Percentiles rank a stretch among this genome's conserved stretches.
phyloP scores from a whole-genome alignment of 2,329 filamentous ascomycete species.

The Hypoxylon sp. region DNA sequence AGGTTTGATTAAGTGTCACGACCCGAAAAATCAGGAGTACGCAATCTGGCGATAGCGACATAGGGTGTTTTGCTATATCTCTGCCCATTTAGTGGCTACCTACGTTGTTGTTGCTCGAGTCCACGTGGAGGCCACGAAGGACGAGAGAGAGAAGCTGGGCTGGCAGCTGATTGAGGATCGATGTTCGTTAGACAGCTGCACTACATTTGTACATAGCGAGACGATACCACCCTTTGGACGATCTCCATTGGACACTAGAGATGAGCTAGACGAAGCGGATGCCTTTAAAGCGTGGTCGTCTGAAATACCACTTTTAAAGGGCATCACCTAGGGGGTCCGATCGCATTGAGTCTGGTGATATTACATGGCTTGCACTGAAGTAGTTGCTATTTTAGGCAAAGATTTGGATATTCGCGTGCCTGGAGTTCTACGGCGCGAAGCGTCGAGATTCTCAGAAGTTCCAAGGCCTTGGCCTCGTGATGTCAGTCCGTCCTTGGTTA shows the following conservation, averaged over 20 bases:
- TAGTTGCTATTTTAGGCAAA: neutral
- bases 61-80: conserved; percentile 30
- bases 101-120: conserved; percentile 28
- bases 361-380: neutral
- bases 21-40: conserved; percentile 27
- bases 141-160: conserved; percentile 13
- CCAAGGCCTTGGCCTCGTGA: neutral
- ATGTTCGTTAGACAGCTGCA: conserved; percentile 19
- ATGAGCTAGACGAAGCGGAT: conserved; percentile 36
- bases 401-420: neutral
- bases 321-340: neutral
- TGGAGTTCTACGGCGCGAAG: neutral
- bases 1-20: conserved; percentile 32
- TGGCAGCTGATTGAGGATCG: conserved; percentile 29
- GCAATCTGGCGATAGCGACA: conserved; percentile 12
- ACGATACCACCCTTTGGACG: conserved; percentile 46
- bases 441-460: neutral
- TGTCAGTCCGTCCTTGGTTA: neutral
- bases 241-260: conserved; percentile 36
- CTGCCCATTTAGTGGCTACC: conserved; percentile 12
- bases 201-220: conserved; percentile 50
- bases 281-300: conserved; percentile 26
- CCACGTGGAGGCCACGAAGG: conserved; percentile 13
- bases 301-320: conserved; percentile 21
- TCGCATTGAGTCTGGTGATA: neutral